Evolutionary conservation across 176 grass and related monocot genomes (phyloP).

Genomic region (Saccharum spontaneum): DNA sequence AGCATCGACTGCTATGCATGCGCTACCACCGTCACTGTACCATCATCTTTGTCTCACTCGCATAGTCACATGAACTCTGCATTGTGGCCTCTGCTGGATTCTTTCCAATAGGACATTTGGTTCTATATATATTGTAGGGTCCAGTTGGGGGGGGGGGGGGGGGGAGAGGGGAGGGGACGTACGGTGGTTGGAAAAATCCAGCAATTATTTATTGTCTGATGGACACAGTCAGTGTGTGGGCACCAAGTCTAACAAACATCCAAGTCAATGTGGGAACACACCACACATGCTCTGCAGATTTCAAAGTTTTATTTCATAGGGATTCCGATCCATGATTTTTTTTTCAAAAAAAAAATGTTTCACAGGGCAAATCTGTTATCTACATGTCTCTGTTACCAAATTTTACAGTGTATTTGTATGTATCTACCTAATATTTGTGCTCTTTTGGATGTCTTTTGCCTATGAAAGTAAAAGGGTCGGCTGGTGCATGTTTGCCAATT

Average conservation of each 20-base stretch:
- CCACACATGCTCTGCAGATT: slow-evolving; percentile 30
- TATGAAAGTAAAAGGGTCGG: neutral
- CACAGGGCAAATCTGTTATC: neutral
- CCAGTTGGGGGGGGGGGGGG: neutral
- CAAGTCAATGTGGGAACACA: slow-evolving; percentile 30
- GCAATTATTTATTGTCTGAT: slow-evolving; percentile 15
- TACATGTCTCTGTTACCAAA: neutral
- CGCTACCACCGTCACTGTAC: neutral
- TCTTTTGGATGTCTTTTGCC: neutral
- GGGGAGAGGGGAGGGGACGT: neutral
- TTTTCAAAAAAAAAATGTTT: neutral
- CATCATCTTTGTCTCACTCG: slow-evolving; percentile 37
- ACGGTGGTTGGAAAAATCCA: slow-evolving; percentile 32
- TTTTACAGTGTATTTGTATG: neutral
- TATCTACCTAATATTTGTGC: neutral
- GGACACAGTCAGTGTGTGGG: slow-evolving; percentile 16
- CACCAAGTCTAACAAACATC: slow-evolving; percentile 32
- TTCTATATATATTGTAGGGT: neutral
- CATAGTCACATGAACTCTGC: slow-evolving; percentile 13
- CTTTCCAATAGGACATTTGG: slow-evolving; percentile 12
- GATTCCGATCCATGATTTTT: neutral
- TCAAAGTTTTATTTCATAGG: slow-evolving; percentile 2
- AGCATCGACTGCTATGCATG: slow-evolving; percentile 7
- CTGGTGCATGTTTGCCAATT: slow-evolving; percentile 46
- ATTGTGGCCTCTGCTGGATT: neutral